phyloP scores from a whole-genome alignment of 169 alveolate genomes.

The Plasmodium gallinaceum region DNA sequence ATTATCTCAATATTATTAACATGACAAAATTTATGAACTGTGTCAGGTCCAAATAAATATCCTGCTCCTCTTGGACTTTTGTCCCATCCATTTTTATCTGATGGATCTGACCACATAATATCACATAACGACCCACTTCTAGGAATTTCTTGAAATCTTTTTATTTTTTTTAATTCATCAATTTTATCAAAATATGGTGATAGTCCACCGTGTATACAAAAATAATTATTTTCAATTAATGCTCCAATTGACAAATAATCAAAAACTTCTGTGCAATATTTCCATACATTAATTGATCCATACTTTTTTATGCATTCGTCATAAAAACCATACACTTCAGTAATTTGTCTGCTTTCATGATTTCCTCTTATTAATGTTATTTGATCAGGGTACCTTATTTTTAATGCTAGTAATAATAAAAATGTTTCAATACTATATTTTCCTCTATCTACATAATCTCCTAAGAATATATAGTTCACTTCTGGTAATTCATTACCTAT shows the following conservation, averaged over 20 bases:
- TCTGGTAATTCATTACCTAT: slow-evolving; percentile 90
- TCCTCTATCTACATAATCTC: slow-evolving; percentile 99
- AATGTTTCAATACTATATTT: slow-evolving; percentile 98
- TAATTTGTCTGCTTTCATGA: slow-evolving; percentile 98
- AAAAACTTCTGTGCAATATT: slow-evolving; percentile 97
- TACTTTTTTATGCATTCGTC: slow-evolving; percentile 99
- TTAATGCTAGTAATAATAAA: slow-evolving; percentile 95
- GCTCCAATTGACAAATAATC: slow-evolving; percentile 99
- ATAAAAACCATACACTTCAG: slow-evolving; percentile 99
- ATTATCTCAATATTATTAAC: slow-evolving; percentile 95
- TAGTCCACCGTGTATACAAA: slow-evolving; percentile 99
- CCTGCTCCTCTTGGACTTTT: slow-evolving; percentile 99
- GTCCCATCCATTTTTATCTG: slow-evolving; percentile 90
- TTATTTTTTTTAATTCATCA: slow-evolving; percentile 95
- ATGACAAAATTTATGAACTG: slow-evolving; percentile 94
- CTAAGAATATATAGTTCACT: slow-evolving; percentile 96
- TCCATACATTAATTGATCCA: slow-evolving; percentile 98
- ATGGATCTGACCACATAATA: slow-evolving; percentile 99
- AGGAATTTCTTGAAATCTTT: slow-evolving; percentile 86
- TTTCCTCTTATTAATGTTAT: slow-evolving; percentile 98
- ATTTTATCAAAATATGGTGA: slow-evolving; percentile 95
- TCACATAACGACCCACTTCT: slow-evolving; percentile 99
- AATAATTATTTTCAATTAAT: slow-evolving; percentile 94
- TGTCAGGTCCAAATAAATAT: slow-evolving; percentile 98
- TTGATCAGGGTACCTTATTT: slow-evolving; percentile 97